Conservation (phyloP, 2,329 filamentous ascomycete genomes). For the Lachnellula hyalina region DNA sequence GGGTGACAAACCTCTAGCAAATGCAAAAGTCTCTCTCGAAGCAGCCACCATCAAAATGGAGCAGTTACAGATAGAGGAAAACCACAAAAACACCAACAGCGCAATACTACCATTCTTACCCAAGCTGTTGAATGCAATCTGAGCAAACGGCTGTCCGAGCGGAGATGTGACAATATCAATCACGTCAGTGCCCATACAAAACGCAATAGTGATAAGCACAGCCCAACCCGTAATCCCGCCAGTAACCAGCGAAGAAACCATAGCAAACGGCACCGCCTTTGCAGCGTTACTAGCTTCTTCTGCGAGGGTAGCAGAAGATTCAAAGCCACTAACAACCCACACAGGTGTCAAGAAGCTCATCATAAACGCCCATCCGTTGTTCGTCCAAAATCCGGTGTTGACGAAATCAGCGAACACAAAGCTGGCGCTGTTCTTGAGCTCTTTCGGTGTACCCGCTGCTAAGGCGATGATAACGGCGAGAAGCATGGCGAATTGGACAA, state of each 20-base stretch:
- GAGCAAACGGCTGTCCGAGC: conserved; percentile 48
- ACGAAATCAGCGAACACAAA: conserved; percentile 29
- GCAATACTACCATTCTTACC: conserved; percentile 46
- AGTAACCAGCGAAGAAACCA: conserved; percentile 27
- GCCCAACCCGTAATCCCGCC: conserved; percentile 43
- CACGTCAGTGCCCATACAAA: conserved; percentile 47
- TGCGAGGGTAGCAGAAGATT: conserved; percentile 29
- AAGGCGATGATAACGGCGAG: conserved; percentile 27
- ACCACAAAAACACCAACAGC: conserved; percentile 28
- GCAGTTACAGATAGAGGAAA: conserved; percentile 28
- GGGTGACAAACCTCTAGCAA: conserved; percentile 24
- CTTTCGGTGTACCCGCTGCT: conserved; percentile 25
- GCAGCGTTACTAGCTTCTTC: conserved; percentile 31
- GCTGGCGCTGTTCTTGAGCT: conserved; percentile 23
- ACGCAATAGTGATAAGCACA: conserved; percentile 53
- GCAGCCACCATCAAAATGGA: conserved; percentile 32
- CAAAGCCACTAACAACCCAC: conserved; percentile 32
- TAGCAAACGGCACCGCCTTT: conserved; percentile 30
- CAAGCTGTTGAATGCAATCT: conserved; percentile 54
- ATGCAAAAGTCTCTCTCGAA: conserved; percentile 29
- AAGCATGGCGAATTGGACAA: conserved; percentile 29
- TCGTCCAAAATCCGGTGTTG: conserved; percentile 29
- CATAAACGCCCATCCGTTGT: conserved; percentile 31
- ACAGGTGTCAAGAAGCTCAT: conserved; percentile 29
- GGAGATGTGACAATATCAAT: conserved; percentile 40